Evolutionary conservation across 495 filamentous ascomycete species (phyloP).

Genomic region (Penicillium nucicola): DNA sequence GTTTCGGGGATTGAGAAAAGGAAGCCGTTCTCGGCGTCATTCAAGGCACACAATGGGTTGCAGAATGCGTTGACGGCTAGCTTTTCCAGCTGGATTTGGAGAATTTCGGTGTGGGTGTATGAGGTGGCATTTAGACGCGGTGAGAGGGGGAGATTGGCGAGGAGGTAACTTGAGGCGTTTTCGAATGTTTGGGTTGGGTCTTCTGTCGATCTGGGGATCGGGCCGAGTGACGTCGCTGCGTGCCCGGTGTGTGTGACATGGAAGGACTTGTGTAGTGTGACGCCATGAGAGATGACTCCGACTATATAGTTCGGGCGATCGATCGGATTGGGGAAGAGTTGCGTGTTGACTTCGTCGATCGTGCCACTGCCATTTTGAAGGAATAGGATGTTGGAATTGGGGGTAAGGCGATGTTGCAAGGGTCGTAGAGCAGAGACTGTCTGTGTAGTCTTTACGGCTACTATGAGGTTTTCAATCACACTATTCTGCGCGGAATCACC

Average conservation of each 20-base stretch:
- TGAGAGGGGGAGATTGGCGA: constrained; percentile 25
- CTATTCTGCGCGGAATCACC: not conserved
- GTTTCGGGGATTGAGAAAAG: constrained; percentile 49
- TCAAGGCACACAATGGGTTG: constrained; percentile 67
- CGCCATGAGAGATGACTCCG: constrained; percentile 59
- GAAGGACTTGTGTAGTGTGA: constrained; percentile 54
- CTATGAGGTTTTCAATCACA: constrained; percentile 61
- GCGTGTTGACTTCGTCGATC: constrained; percentile 58
- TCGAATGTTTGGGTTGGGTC: constrained; percentile 7
- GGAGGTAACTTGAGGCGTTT: constrained; percentile 18
- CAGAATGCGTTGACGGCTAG: constrained; percentile 69
- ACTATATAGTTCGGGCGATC: constrained; percentile 64
- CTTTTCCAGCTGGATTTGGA: constrained; percentile 62
- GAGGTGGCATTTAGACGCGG: constrained; percentile 24
- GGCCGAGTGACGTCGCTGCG: constrained; percentile 53
- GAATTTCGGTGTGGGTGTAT: constrained; percentile 24
- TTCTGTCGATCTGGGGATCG: constrained; percentile 3
- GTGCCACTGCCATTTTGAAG: constrained; percentile 72
- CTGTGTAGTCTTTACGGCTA: constrained; percentile 55
- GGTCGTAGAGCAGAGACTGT: constrained; percentile 49
- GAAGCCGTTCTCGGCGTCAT: constrained; percentile 61
- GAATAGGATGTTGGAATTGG: constrained; percentile 64
- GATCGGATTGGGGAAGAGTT: constrained; percentile 55
- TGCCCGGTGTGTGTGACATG: constrained; percentile 54
- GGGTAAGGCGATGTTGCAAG: constrained; percentile 54